Base-by-base conservation (phyloP, 2,329 filamentous ascomycete genomes). In the Zarea fungicola region DNA sequence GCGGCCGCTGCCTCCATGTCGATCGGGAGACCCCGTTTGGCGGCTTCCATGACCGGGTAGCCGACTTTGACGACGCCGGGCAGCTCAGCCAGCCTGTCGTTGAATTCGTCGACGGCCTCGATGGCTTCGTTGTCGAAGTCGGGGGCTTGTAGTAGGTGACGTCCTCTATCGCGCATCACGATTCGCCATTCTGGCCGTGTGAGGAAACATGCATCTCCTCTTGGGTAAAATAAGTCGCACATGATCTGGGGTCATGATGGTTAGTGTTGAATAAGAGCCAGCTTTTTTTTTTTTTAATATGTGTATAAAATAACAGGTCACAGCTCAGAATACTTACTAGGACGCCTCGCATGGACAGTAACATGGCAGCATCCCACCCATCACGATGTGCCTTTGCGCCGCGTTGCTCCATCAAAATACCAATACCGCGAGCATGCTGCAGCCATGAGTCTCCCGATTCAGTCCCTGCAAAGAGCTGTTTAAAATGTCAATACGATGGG, bases 391-490 rank as follows among this genome's bases (percentile, higher is more conserved):
- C 63, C 6, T 55, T 56, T 9, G 63, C 56, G n/a, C 69, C 69
- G 18, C 69, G 66, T 40, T 66, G 61, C 53, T 68, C 62, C 51
- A 72, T 65, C 41, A 71, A 55, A n/a, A 56, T 58, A 6, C 62
- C 60, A 40, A 70, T 65, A 19, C 68, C 68, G 26, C 57, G 60
- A 10, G 68, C 66, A 52, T 72, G 69, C 43, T 65, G 61, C 52
- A 68, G 58, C 68, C 68, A 72, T 31, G 62, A 66, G 28, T 61
- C 56, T 5, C 66, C 50, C 26, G 61, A 55, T 21, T 54, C 56
- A 6, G 68, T 72, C n/a, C 68, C 69, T 5, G 69, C 68, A 56
- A 71, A 72, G n/a, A 70, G 56, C 68, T 70, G 37, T n/a, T 10
- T 10, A 6, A 4, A 34, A n/a, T 13, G 34, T 40, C n/a, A 29